Evolutionary conservation across 2,329 filamentous ascomycete genomes (phyloP), one percentile per base, ranked within the genome.

Genomic region (Monosporascus sp.): DNA sequence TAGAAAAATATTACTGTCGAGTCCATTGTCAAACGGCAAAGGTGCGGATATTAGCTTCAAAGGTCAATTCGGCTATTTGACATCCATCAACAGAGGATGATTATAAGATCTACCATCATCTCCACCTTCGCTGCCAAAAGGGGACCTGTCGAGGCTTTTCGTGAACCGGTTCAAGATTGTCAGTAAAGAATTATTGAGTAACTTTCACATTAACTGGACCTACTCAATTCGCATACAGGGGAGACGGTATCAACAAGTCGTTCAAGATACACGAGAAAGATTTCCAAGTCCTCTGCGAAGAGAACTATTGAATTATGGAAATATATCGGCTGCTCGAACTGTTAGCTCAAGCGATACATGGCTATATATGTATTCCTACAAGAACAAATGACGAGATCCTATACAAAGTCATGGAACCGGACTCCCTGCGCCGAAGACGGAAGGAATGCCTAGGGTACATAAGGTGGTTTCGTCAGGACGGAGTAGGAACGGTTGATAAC

Each of bases 101-200:
- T 48, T 2, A 54, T 59, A 2, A 44, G 49, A 22, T 49, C 50
- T 14, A 22, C 48, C 3, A 39, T 56, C 3, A n/a, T 15, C 17
- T 53, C 53, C 4, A 54, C 37, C 41, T 59, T 57, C 24, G 57
- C 57, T 31, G 24, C 48, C 2, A 41, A 54, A 27, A 57, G 56
- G 56, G 44, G 39, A n/a, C 48, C 55, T 5, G 45, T 53, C n/a
- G 54, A 68, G 50, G 67, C 67, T 5, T 70, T 70, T 25, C 60
- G 66, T 17, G 68, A 70, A 54, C 52, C 70, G 3, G 56, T 68
- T 20, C 66, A 68, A 47, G 69, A 69, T 52, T 70, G 66, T 65
- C 56, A 45, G 56, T 49, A 11, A 31, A 31, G 3, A 11, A 31
- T 4, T 11, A 9, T 31, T 31, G 11, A 31, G 8, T 4, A 1